Conservation (phyloP, 2,329 filamentous ascomycete species). For the Colletotrichum sp. region DNA sequence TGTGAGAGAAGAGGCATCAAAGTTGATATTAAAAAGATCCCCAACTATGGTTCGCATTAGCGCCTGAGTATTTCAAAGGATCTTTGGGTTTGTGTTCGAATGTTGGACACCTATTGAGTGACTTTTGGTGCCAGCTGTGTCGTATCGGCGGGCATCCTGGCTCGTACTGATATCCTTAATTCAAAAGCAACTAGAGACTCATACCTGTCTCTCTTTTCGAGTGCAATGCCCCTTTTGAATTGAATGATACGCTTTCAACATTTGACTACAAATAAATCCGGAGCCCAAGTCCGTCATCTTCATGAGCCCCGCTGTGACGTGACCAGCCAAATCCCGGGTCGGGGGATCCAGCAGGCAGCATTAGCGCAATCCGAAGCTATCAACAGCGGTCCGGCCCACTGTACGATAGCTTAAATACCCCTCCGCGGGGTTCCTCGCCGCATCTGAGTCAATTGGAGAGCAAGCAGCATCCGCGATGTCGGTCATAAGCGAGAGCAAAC, state of each 20-base stretch:
- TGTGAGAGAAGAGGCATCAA: neutral
- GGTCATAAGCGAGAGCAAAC: neutral
- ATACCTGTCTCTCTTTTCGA: neutral
- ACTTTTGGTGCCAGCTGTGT: no score
- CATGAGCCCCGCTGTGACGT: neutral
- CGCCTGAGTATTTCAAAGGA: accelerated
- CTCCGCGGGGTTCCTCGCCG: neutral
- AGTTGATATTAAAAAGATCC: neutral
- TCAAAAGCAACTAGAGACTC: neutral
- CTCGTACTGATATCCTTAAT: neutral
- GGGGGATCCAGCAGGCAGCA: neutral
- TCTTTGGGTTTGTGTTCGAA: neutral
- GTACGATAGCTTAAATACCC: neutral
- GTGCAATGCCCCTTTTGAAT: neutral
- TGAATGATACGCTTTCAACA: accelerated
- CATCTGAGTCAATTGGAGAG: neutral
- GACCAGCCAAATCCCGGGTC: neutral
- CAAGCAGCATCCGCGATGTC: neutral
- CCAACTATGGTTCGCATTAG: neutral
- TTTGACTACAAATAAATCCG: neutral
- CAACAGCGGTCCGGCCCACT: neutral
- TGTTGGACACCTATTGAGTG: no score
- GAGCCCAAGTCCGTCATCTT: neutral
- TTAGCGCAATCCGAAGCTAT: neutral
- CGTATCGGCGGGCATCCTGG: neutral